Percentiles rank a stretch among this genome's conserved stretches.
Evolutionary conservation across 1,139 yeast genomes (phyloP).

Genomic region (Wickerhamiella infanticola): DNA sequence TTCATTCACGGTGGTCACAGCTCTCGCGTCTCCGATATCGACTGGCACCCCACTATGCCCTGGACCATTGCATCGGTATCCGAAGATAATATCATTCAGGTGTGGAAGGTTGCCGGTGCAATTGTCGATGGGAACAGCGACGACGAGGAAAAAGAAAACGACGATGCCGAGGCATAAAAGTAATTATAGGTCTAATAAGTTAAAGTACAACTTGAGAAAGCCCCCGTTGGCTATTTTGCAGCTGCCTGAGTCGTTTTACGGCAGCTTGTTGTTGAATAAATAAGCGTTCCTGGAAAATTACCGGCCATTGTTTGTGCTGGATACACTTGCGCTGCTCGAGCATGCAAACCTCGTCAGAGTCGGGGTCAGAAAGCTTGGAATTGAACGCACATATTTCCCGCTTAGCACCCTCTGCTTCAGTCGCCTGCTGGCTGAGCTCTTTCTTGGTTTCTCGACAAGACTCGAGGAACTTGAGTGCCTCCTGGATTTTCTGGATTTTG

Average conservation of each 20-base stretch:
- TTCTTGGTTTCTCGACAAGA: background rate
- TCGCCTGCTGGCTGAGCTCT: background rate
- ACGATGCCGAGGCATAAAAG: background rate
- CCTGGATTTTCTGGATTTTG: background rate
- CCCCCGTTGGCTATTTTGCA: background rate
- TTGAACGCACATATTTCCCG: background rate
- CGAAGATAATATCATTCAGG: slow-evolving; percentile 74
- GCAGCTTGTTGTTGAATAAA: background rate
- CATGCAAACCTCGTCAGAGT: background rate
- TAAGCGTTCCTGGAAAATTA: background rate
- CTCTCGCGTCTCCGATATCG: slow-evolving; percentile 69
- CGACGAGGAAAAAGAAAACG: background rate
- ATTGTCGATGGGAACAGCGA: slow-evolving; percentile 10
- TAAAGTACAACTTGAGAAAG: background rate
- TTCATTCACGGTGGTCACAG: slow-evolving; percentile 90
- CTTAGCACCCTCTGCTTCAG: background rate
- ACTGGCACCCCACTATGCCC: slow-evolving; percentile 71
- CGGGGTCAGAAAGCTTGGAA: background rate
- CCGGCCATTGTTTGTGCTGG: background rate
- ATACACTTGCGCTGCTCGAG: background rate
- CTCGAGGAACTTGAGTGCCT: background rate
- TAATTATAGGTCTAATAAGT: background rate
- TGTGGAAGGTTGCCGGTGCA: slow-evolving; percentile 37
- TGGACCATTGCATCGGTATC: slow-evolving; percentile 72
- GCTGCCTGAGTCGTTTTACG: background rate